These are phyloP conservation scores for Tubosaeta brunneosetosa DNA, from an alignment of 768 basidiomycete genomes.

Conservation along the genomic window DNA sequence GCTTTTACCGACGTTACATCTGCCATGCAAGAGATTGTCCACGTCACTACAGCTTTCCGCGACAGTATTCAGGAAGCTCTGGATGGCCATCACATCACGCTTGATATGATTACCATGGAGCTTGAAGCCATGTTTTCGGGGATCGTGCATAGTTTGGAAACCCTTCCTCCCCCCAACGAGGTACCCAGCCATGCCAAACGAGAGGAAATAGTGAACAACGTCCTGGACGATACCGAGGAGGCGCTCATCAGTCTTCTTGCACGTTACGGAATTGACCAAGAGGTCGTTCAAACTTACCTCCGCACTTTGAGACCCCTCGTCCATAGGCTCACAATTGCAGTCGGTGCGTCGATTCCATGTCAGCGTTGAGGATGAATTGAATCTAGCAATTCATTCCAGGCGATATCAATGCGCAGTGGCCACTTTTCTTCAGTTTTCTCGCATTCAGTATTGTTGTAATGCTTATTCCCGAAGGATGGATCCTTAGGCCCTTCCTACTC, in stretches of 20 bases:
- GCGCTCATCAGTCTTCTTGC: conserved; percentile 1
- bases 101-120: conserved; percentile 8
- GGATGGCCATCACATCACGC: conserved; percentile 3
- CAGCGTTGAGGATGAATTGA: not conserved
- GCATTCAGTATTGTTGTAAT: not conserved
- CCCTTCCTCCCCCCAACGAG: not conserved
- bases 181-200: conserved; percentile 5
- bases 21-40: conserved; percentile 10
- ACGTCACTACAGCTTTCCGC: conserved; percentile 11
- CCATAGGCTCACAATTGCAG: not conserved
- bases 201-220: conserved; percentile 2
- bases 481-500: conserved; percentile 9
- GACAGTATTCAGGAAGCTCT: conserved; percentile 5
- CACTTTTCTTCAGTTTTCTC: conserved; percentile 1
- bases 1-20: conserved; percentile 1
- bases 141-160: conserved; percentile 1
- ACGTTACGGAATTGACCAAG: conserved; percentile 5
- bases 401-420: conserved; percentile 8
- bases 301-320: conserved; percentile 4
- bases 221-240: not conserved
- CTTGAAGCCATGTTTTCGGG: conserved; percentile 8
- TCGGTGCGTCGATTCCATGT: conserved; percentile 4
- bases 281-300: not conserved
- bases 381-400: not conserved
- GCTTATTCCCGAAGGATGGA: conserved; percentile 14